Evolutionary conservation across 352 stramenopile genomes (phyloP), one percentile per base, ranked within the genome.

Genomic region (Lagenidium giganteum): DNA sequence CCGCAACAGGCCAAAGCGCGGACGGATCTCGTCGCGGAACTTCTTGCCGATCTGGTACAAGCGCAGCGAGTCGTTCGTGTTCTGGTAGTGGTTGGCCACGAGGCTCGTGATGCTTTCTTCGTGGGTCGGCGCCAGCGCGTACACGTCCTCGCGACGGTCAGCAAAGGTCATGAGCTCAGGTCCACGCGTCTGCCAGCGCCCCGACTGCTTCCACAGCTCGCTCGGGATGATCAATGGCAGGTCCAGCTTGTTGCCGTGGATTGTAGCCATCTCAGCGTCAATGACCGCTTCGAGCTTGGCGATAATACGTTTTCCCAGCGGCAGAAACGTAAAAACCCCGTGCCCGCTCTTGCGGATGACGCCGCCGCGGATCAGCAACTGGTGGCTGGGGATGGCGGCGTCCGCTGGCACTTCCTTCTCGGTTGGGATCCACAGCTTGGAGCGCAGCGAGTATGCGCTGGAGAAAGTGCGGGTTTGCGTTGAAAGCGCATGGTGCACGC

Each of bases 21-120:
- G 83, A 0, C 85, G 84, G 35, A 93, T 87, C 52, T 96, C 85
- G 51, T 96, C 85, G 27, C 85, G 77, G 50, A 91, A 95, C 56
- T 96, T 96, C 44, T 64, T 76, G 36, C 77, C 76, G 33, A 95
- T 74, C 67, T 96, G 85, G 52, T 96, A 96, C 46, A 96, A 16
- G 0, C 78, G 64, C 24, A 95, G 47, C 24, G 82, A 88, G 9
- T 48, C 48, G 17, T 80, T 62, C 8, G 49, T 48, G 21, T 64
- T 48, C 16, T 58, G 74, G 41, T 84, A 89, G 33, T 88, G 59
- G 4, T 55, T 48, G 7, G 80, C 75, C 21, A 93, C 82, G 14
- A 95, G 70, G 22, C 71, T 84, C 3, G 83, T 89, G 37, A 96
- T 67, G 42, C 75, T 87, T 46, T 95, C 83, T 38, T 95, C 84